A percentile compares a stretch with the other conserved stretches of the same genome.
Conservation (phyloP, 768 basidiomycete genomes). For the Hortiboletus campestris region DNA sequence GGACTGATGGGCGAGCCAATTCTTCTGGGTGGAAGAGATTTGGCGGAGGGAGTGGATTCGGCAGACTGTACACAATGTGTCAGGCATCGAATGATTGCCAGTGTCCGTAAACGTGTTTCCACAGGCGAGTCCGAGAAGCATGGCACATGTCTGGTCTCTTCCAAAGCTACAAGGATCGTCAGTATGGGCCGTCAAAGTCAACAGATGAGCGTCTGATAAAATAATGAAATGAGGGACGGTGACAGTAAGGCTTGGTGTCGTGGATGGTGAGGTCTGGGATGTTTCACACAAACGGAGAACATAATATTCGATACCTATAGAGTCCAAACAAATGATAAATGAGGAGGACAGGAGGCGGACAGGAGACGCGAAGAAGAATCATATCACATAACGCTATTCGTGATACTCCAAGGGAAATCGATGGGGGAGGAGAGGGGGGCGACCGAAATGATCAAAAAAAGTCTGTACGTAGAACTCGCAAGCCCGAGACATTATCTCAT, state of each 20-base stretch:
- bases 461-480: background rate
- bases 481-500: background rate
- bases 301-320: too few relatives aligned
- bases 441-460: background rate
- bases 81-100: constrained; percentile 42
- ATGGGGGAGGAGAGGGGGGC: background rate
- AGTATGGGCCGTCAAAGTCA: background rate
- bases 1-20: constrained; percentile 49
- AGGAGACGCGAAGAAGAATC: too few relatives aligned
- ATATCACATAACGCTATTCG: too few relatives aligned
- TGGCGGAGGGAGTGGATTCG: constrained; percentile 52
- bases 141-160: constrained; percentile 87
- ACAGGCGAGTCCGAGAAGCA: constrained; percentile 83
- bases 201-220: background rate
- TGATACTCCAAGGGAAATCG: background rate
- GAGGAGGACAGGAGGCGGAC: too few relatives aligned
- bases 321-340: too few relatives aligned
- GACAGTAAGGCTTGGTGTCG: too few relatives aligned
- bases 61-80: constrained; percentile 45
- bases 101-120: constrained; percentile 78
- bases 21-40: constrained; percentile 79
- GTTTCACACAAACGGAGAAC: too few relatives aligned
- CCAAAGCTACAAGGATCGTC: constrained; percentile 62
- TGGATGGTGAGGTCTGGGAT: too few relatives aligned
- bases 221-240: too few relatives aligned